phyloP scores from a whole-genome alignment of 768 basidiomycete species.

The Serpula lacrymans region DNA sequence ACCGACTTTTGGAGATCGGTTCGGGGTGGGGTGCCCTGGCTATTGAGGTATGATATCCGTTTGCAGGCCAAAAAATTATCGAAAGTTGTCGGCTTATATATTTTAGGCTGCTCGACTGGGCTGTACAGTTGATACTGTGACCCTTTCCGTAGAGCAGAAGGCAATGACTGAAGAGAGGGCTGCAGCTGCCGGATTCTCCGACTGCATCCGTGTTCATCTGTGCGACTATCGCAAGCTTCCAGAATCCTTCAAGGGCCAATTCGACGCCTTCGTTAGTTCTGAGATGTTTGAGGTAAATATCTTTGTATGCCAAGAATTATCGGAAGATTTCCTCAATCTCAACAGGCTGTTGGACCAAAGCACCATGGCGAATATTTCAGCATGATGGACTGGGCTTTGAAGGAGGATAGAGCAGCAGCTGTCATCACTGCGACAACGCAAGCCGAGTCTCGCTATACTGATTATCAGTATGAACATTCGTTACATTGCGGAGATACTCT shows the following conservation, averaged over 20 bases:
- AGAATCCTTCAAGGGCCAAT: conserved; percentile 33
- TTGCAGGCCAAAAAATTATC: neutral
- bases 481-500: neutral
- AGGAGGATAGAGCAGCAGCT: conserved; percentile 29
- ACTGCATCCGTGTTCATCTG: conserved; percentile 40
- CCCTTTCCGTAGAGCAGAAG: conserved; percentile 45
- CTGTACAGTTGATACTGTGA: conserved; percentile 48
- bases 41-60: conserved; percentile 22
- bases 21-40: conserved; percentile 48
- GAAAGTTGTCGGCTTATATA: neutral
- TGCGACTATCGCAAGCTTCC: conserved; percentile 46
- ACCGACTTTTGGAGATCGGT: conserved; percentile 47
- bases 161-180: conserved; percentile 40
- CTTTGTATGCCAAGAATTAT: conserved; percentile 1
- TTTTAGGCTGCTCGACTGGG: conserved; percentile 36
- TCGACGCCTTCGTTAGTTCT: conserved; percentile 37
- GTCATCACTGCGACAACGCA: conserved; percentile 24
- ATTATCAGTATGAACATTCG: conserved; percentile 15
- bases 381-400: conserved; percentile 41
- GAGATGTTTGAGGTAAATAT: conserved; percentile 39
- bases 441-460: conserved; percentile 20
- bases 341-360: conserved; percentile 35
- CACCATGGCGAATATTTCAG: conserved; percentile 35
- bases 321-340: neutral
- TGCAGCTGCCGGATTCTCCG: conserved; percentile 33